Base-by-base conservation (phyloP, 2,329 filamentous ascomycete species). In the Trichophyton verrucosum region DNA sequence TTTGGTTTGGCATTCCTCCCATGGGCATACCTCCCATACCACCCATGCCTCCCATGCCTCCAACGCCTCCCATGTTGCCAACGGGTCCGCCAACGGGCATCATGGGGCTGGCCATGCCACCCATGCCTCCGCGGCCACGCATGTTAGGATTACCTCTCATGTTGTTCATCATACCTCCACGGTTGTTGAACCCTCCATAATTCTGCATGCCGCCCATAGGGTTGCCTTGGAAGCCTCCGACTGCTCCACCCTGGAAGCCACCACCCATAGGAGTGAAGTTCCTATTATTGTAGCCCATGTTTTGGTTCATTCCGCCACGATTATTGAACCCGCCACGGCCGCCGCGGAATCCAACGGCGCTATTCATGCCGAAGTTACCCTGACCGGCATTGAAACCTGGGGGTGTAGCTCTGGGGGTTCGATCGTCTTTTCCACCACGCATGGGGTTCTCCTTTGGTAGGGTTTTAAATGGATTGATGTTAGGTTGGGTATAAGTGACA, bases 381-480 rank as follows among this genome's bases (percentile, higher is more conserved):
- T 38, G 33, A 73, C 78, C 72, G 38, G 71, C 67, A 61, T 76
- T 77, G 68, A 77, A 80, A 58, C 73, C 71, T 80, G 71, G 80
- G 82, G 60, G 74, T 73, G 53, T 78, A 76, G 56, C 79, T 70
- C 36, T 76, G 72, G 61, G 78, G 72, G 46, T 65, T 33, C 83
- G 80, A 59, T 84, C 84, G 62, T 83, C 79, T 70, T 89, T 86
- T 17, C 49, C 49, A 8, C 49, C 49, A 30, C 88, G 83, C 67
- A 82, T 81, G 0, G 89, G 90, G 0, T 87, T 86, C 71, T 96
- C 91, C 76, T 96, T 96, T 17, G 91, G 91, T 3, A 95, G 77
- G 0, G 91, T 96, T 65, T 88, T 86, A 82, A 95, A 97, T 0
- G 91, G 91, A 72, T 97, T 97, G 66, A 82, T 80, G 56, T 83